Conservation (phyloP, 495 filamentous ascomycete genomes). For the Xylaria telfairii region DNA sequence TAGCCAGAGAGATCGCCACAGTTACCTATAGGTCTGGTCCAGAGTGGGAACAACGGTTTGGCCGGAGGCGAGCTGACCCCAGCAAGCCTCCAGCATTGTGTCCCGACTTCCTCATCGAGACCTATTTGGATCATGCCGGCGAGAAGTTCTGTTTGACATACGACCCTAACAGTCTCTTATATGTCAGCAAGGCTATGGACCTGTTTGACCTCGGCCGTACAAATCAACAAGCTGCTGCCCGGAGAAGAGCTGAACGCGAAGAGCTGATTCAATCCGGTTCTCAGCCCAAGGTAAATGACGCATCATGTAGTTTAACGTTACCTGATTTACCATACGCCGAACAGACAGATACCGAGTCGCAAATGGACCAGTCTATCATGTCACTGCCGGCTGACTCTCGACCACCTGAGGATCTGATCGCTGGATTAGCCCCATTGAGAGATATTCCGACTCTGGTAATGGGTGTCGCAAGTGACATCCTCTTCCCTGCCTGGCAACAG, state of each 20-base stretch:
- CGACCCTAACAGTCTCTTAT: conserved; percentile 94
- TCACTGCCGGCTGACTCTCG: conserved; percentile 36
- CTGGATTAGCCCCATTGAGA: conserved; percentile 71
- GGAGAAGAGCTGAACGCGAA: conserved; percentile 47
- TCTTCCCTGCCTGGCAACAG: conserved; percentile 99
- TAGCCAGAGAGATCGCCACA: conserved; percentile 95
- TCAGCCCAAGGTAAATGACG: conserved; percentile 36
- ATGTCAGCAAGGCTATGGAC: conserved; percentile 99
- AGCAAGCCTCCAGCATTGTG: conserved; percentile 88
- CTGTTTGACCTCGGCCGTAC: conserved; percentile 87
- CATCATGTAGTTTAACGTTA: conserved; percentile 80
- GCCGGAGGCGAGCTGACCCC: conserved; percentile 83
- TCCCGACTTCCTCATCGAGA: conserved; percentile 97
- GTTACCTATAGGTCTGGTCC: conserved; percentile 96
- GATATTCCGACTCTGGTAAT: conserved; percentile 84
- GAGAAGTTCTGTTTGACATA: conserved; percentile 99
- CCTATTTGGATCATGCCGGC: conserved; percentile 96
- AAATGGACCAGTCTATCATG: conserved; percentile 30
- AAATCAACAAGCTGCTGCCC: conserved; percentile 58
- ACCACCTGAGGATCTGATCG: conserved; percentile 78
- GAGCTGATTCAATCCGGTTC: conserved; percentile 38
- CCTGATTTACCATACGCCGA: conserved; percentile 88
- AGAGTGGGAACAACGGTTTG: conserved; percentile 97
- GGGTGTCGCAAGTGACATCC: conserved; percentile 93
- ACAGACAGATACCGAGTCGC: conserved; percentile 55